Base-by-base conservation (phyloP, 1,284 basidiomycete genomes). In the Apiotrichum akiyoshidainum region DNA sequence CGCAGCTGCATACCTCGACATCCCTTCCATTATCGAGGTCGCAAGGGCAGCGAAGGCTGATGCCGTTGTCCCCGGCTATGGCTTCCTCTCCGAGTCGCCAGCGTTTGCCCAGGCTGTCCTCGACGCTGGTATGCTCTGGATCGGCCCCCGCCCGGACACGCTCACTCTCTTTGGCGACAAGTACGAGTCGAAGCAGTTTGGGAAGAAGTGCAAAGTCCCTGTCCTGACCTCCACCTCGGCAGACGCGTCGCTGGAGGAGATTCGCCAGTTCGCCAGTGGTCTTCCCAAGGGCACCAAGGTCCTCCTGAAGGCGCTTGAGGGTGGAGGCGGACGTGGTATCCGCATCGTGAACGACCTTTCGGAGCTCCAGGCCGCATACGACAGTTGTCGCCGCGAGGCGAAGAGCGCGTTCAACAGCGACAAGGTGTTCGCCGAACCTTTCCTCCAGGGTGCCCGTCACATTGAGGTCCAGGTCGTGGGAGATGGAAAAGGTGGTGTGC, bases 371-470 rank as follows among this genome's bases (percentile, higher is more conserved):
- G 80, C 91, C 58, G 87, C 89, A 13, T 82, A 96, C 4, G 83
- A 83, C 40, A 88, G 88, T 33, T 93, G 93, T 0, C 85, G 90
- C 71, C 84, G 93, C 44, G 93, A 97, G 75, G 89, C 90, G 1
- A 72, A 82, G 51, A 92, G 92, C 74, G 83, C 86, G 2, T 95
- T 95, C 66, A 88, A 90, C 16, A 90, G 94, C 68, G 86, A 89
- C 59, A 83, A 84, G n/a, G 90, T 94, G 2, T 80, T 94, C 11
- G 84, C 94, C 10, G 94, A 92, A 81, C 89, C 87, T 72, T 97
- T 86, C 74, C 87, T 92, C 59, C 82, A 87, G 67, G 84, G 84
- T n/a, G 90, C 91, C 14, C 82, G 91, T 59, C 90, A 92, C 70
- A 85, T 94, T 35, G 91, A 94, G 72, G 90, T 94, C 10, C 90